Base-by-base conservation (phyloP, 148 eudicot species). In the Arbutus unedo region DNA sequence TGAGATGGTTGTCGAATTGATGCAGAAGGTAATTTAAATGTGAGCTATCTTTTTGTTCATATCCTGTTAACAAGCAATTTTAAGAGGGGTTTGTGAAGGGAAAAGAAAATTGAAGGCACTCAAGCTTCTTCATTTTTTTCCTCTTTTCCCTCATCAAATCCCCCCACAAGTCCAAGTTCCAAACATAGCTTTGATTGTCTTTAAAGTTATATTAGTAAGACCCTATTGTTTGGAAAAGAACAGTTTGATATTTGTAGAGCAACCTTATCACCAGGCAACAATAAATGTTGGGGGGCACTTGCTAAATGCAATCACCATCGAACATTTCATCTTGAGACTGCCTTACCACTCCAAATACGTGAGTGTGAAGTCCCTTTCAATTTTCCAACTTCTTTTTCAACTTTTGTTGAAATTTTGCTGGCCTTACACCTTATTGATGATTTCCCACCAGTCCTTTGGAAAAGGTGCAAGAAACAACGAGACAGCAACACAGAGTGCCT, bases 311-410 rank as follows among this genome's bases (percentile, higher is more conserved):
- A 82, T 89, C 74, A 89, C 93, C 55, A 93, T 93, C 54, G 95
- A 93, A 81, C 97, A 92, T 83, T 93, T 92, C 90, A 87, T 93
- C 79, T 78, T 93, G 82, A 84, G 97, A 66, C 82, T 93, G 60
- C 94, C 97, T 70, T 93, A 91, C 86, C 93, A 92, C 83, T 91
- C 93, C 4, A 93, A 91, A 88, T 85, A 87, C 72, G 97, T 91
- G 85, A 88, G 97, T 73, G 54, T 5, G 13, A 8, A 70, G 83
- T 79, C 82, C 80, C 57, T 74, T 76, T 87, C 87, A 66, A 80
- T 79, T 68, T 74, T 62, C 79, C 72, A 55, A 47, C 51, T 70
- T 64, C 57, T 68, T 25, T 78, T 85, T 64, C 59, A 48, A 51
- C 62, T 76, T 8, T 15, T 53, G 45, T 60, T 67, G 3, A 16